Percentiles rank a stretch among this genome's conserved stretches.
Evolutionary conservation across 1,284 basidiomycete species (phyloP).

Genomic region (Cryptococcus sp.): DNA sequence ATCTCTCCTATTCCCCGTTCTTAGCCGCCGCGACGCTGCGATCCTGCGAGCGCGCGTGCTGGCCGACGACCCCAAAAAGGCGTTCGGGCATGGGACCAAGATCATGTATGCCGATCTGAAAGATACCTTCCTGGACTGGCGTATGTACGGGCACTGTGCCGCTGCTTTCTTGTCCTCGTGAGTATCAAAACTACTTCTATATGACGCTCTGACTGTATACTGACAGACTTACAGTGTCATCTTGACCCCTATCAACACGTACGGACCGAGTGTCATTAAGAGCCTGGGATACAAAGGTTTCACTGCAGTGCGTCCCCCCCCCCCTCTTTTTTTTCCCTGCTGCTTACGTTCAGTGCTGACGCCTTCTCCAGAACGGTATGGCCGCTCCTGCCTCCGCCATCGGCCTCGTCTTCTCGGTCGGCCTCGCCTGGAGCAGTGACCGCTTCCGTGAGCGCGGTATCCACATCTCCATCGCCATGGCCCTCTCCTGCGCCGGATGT

Average conservation of each 20-base stretch:
- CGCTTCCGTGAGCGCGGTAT: slow-evolving; percentile 14
- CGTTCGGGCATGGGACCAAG: slow-evolving; percentile 2
- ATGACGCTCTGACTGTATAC: neutral
- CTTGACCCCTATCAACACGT: slow-evolving; percentile 23
- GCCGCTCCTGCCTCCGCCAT: slow-evolving; percentile 22
- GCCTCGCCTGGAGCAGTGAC: slow-evolving; percentile 16
- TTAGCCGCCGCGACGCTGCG: slow-evolving; percentile 11
- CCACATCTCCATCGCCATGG: slow-evolving; percentile 20
- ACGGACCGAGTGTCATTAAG: slow-evolving; percentile 20
- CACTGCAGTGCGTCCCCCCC: slow-evolving; percentile 7
- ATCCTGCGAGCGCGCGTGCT: slow-evolving; percentile 13
- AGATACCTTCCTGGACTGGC: slow-evolving; percentile 19
- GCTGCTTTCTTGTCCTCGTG: slow-evolving; percentile 22
- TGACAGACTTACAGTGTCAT: slow-evolving; percentile 10
- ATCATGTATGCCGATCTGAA: slow-evolving; percentile 12
- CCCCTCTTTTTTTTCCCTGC: neutral
- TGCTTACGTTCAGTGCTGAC: neutral
- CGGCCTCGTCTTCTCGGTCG: slow-evolving; percentile 19
- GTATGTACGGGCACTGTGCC: slow-evolving; percentile 19
- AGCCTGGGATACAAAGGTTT: slow-evolving; percentile 21
- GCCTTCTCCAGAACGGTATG: slow-evolving; percentile 19
- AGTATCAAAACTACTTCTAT: slow-evolving; percentile 1
- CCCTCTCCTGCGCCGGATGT: slow-evolving; percentile 58
- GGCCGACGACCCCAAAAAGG: slow-evolving; percentile 16
- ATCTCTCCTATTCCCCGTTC: slow-evolving; percentile 9